A percentile compares a stretch with the other conserved stretches of the same genome.
Conservation (phyloP, 228 moss, liverwort and hornwort species). For the Sphagnum magellanicum region DNA sequence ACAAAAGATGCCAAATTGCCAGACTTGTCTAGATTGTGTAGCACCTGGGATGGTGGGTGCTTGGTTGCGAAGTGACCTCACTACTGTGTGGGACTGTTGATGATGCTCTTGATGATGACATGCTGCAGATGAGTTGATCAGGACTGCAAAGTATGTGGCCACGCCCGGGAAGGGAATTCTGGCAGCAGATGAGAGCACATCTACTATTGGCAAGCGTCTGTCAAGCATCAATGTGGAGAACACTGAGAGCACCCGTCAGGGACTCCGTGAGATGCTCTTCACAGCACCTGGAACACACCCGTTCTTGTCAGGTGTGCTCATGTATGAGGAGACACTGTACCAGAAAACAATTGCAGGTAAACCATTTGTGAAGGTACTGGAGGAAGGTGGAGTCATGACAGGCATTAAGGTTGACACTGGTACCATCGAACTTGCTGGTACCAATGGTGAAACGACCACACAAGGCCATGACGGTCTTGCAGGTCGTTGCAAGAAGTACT, state of each 20-base stretch:
- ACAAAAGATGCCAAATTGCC: too few relatives aligned
- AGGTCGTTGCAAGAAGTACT: conserved; percentile 56
- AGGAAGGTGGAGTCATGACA: conserved; percentile 60
- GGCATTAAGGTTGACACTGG: conserved; percentile 68
- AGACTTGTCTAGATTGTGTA: too few relatives aligned
- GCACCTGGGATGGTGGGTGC: too few relatives aligned
- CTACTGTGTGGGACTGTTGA: too few relatives aligned
- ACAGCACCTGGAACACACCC: conserved; percentile 54
- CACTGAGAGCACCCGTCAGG: conserved; percentile 50
- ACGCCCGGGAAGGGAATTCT: conserved; percentile 66
- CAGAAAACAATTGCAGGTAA: conserved; percentile 54
- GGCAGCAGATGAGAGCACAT: conserved; percentile 57
- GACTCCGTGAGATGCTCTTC: conserved; percentile 59
- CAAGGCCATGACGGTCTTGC: conserved; percentile 57
- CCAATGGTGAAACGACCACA: conserved; percentile 62
- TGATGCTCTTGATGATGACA: too few relatives aligned
- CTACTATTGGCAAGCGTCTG: conserved; percentile 46
- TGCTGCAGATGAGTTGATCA: conserved; percentile 52
- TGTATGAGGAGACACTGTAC: conserved; percentile 54
- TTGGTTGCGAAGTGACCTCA: too few relatives aligned
- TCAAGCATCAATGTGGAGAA: conserved; percentile 57
- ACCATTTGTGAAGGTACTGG: conserved; percentile 48
- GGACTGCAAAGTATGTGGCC: conserved; percentile 53
- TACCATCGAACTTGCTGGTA: conserved; percentile 41
- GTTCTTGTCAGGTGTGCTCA: conserved; percentile 43